Evolutionary conservation across 805 yeast species (phyloP).

Genomic region (Candida ovalis): DNA sequence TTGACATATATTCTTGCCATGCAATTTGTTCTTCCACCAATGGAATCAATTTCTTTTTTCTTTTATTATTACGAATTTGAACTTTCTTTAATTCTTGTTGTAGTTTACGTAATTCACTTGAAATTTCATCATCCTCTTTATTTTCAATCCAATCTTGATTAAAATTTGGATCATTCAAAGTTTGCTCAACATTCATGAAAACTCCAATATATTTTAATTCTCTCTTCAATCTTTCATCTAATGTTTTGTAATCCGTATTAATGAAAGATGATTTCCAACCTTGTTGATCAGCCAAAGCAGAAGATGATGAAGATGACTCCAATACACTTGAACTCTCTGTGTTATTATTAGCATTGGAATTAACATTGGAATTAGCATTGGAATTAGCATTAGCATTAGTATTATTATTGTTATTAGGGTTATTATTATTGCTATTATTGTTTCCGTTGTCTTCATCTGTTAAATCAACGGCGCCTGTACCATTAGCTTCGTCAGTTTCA

Average conservation of each 20-base stretch:
- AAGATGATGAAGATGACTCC: constrained; percentile 14
- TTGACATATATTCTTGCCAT: constrained; percentile 89
- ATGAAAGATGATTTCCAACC: constrained; percentile 44
- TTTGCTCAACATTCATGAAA: constrained; percentile 57
- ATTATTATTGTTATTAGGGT: constrained; percentile 14
- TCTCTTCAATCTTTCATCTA: constrained; percentile 84
- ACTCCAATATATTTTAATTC: constrained; percentile 91
- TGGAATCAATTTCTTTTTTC: constrained; percentile 66
- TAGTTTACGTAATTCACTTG: constrained; percentile 72
- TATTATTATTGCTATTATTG: constrained; percentile 1
- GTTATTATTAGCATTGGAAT: neutral
- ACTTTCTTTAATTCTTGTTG: constrained; percentile 66
- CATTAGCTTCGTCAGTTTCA: constrained; percentile 22
- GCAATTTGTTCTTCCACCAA: constrained; percentile 84
- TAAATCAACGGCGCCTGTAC: constrained; percentile 9
- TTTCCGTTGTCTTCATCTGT: constrained; percentile 6
- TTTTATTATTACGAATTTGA: constrained; percentile 57
- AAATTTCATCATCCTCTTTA: constrained; percentile 91
- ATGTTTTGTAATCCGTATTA: constrained; percentile 65
- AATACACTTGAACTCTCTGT: constrained; percentile 6
- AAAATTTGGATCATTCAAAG: constrained; percentile 32
- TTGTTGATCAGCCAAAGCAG: constrained; percentile 37
- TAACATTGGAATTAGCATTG: neutral
- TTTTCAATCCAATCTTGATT: constrained; percentile 71
- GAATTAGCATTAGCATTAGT: constrained; percentile 1